These are phyloP conservation scores for Phallus indusiatus DNA, from an alignment of 768 basidiomycete species.

Conservation along the genomic window DNA sequence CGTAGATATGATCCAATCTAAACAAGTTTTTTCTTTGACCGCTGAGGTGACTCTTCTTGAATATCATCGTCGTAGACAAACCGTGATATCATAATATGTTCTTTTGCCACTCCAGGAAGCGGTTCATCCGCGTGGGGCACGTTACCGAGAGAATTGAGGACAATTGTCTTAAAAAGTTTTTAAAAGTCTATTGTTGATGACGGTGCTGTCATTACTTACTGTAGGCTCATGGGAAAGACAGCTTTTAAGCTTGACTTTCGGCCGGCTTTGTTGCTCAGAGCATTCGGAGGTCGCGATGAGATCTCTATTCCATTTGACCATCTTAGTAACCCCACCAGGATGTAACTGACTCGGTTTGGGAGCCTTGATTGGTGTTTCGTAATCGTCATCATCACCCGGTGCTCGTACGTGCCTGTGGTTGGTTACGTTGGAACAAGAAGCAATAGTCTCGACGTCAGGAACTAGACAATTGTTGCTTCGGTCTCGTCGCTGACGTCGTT, in stretches of 20 bases:
- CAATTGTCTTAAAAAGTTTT: conserved; percentile 36
- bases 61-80: conserved; percentile 71
- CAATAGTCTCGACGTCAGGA: conserved; percentile 21
- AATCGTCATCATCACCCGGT: conserved; percentile 77
- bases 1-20: neutral
- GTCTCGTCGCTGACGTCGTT: conserved; percentile 55
- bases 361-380: conserved; percentile 50
- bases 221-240: conserved; percentile 61
- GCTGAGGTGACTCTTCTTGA: conserved; percentile 7
- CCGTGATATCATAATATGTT: conserved; percentile 66
- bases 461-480: conserved; percentile 27
- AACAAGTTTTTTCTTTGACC: conserved; percentile 20
- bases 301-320: conserved; percentile 73
- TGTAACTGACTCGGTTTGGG: conserved; percentile 30
- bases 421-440: conserved; percentile 9
- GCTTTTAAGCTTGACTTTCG: conserved; percentile 37
- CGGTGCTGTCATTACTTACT: conserved; percentile 29
- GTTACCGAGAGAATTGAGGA: conserved; percentile 67
- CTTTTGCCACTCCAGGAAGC: conserved; percentile 45
- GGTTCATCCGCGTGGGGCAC: conserved; percentile 48
- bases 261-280: conserved; percentile 9
- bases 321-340: conserved; percentile 33
- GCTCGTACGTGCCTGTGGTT: conserved; percentile 44
- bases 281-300: conserved; percentile 43
- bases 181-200: neutral